These are phyloP conservation scores for Aspergillus neotritici DNA, from an alignment of 2,329 filamentous ascomycete species.

Conservation along the genomic window DNA sequence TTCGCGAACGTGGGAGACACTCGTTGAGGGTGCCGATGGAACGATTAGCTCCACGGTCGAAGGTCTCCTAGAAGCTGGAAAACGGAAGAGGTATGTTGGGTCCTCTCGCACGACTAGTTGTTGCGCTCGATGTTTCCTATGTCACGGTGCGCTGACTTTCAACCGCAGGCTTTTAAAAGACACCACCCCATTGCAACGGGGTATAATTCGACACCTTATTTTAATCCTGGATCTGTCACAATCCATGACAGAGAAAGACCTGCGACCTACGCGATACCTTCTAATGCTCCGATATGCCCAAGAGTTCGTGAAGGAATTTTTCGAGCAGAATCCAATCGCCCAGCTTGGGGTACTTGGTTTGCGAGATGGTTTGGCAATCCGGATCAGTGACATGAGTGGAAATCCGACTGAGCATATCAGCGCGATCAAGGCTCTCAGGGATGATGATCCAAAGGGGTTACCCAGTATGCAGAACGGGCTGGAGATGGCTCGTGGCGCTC, in stretches of 20 bases:
- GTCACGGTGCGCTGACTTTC: slow-evolving; percentile 12
- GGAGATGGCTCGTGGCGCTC: slow-evolving; percentile 84
- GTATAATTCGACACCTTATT: slow-evolving; percentile 94
- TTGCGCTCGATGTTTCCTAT: no score
- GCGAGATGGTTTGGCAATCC: slow-evolving; percentile 80
- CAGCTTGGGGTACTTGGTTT: slow-evolving; percentile 90
- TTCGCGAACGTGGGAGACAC: slow-evolving; percentile 56
- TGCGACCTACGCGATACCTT: slow-evolving; percentile 80
- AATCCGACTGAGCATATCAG: slow-evolving; percentile 85
- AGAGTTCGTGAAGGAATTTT: slow-evolving; percentile 88
- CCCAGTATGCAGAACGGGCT: slow-evolving; percentile 89
- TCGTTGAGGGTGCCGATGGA: slow-evolving; percentile 74
- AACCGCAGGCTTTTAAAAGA: slow-evolving; percentile 70
- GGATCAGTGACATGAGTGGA: slow-evolving; percentile 83
- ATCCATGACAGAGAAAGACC: slow-evolving; percentile 91
- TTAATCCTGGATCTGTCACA: slow-evolving; percentile 87
- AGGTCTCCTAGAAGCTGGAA: slow-evolving; percentile 71
- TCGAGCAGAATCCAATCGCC: slow-evolving; percentile 97
- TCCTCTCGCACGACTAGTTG: no score
- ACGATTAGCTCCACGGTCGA: slow-evolving; percentile 67
- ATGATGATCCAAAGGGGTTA: slow-evolving; percentile 65
- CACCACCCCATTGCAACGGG: slow-evolving; percentile 89
- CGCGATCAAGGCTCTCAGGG: slow-evolving; percentile 61
- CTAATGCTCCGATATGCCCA: slow-evolving; percentile 76
- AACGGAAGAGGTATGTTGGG: slow-evolving; percentile 59